phyloP scores from a whole-genome alignment of 495 filamentous ascomycete genomes.

The Terfezia claveryi region DNA sequence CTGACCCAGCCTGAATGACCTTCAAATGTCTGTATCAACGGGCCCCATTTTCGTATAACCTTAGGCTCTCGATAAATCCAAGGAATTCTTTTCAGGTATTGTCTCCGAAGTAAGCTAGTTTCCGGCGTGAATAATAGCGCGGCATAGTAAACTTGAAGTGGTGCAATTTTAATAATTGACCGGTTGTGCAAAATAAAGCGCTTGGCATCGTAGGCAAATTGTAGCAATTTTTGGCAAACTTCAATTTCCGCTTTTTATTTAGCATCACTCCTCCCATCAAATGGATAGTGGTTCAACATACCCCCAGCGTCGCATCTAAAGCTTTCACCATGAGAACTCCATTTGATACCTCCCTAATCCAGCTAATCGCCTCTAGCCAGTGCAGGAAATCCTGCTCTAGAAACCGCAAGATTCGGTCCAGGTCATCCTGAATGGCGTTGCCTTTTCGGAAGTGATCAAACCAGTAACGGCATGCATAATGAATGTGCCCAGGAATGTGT shows the following conservation, averaged over 20 bases:
- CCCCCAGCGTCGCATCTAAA: neutral
- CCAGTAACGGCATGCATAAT: conserved; percentile 30
- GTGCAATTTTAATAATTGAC: neutral
- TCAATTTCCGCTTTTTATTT: neutral
- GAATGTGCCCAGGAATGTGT: conserved; percentile 17
- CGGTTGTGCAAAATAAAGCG: neutral
- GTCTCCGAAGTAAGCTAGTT: neutral
- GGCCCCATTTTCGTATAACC: too few species aligned
- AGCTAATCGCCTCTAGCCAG: conserved; percentile 1
- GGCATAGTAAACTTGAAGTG: neutral
- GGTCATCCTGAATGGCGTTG: conserved; percentile 9
- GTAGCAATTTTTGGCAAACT: neutral
- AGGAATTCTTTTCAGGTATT: too few species aligned
- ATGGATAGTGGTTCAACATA: neutral
- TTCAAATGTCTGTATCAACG: too few species aligned
- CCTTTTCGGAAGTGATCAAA: conserved; percentile 24
- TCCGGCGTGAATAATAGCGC: neutral
- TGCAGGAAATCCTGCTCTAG: conserved; percentile 5
- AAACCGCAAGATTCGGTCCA: conserved; percentile 1
- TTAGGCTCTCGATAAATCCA: too few species aligned
- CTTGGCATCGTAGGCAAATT: neutral
- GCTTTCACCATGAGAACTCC: neutral
- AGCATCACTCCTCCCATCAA: too few species aligned
- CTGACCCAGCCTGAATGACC: too few species aligned
- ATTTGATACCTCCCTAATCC: conserved; percentile 7